Percentiles rank a stretch among this genome's conserved stretches.
Evolutionary conservation across 108 stramenopile genomes (phyloP).

Genomic region (Poteriospumella lacustris): DNA sequence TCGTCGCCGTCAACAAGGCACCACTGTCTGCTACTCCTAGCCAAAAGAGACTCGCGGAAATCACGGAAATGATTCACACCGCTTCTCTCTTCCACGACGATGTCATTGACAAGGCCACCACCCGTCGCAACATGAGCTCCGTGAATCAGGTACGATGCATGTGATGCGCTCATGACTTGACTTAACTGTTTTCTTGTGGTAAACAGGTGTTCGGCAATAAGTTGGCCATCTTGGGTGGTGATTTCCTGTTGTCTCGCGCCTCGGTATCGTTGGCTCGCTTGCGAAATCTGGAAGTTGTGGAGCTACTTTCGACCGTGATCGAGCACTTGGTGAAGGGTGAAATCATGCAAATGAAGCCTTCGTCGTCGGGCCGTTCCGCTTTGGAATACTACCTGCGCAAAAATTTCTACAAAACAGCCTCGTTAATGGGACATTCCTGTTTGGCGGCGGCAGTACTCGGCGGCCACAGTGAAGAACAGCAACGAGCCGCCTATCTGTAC

Average conservation of each 20-base stretch:
- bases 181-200: too few relatives aligned
- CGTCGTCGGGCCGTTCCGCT: conserved; percentile 32
- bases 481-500: conserved; percentile 69
- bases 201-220: conserved; percentile 98
- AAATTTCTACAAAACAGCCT: conserved; percentile 94
- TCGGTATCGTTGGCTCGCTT: conserved; percentile 85
- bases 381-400: conserved; percentile 76
- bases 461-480: conserved; percentile 55
- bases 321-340: conserved; percentile 96
- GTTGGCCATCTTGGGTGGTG: conserved; percentile 94
- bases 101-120: conserved; percentile 92
- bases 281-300: conserved; percentile 83
- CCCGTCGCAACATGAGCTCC: conserved; percentile 77
- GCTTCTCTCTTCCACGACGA: conserved; percentile 95
- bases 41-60: conserved; percentile 89
- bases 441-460: conserved; percentile 75
- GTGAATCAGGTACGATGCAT: too few relatives aligned
- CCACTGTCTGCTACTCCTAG: conserved; percentile 18
- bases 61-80: conserved; percentile 97
- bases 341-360: conserved; percentile 81
- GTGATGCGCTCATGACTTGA: too few relatives aligned
- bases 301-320: conserved; percentile 91
- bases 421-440: conserved; percentile 94
- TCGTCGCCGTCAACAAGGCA: not conserved
- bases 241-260: conserved; percentile 91